Evolutionary conservation across 306 rosid genomes (phyloP).

Genomic region (Quercus berberidifolia): DNA sequence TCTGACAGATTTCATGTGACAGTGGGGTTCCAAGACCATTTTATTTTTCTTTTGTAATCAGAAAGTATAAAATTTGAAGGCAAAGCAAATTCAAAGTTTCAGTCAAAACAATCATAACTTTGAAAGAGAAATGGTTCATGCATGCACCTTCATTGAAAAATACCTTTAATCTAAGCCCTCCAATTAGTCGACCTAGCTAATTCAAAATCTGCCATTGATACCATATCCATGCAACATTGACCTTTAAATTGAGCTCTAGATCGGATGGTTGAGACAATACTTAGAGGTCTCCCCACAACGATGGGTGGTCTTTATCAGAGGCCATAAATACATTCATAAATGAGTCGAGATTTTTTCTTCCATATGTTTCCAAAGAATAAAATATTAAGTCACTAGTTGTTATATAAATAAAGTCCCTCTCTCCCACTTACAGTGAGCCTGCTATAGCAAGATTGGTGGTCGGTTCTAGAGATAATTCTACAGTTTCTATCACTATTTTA

Average conservation of each 20-base stretch:
- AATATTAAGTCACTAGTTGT: constrained; percentile 29
- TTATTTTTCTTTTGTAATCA: constrained; percentile 17
- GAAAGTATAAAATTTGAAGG: constrained; percentile 23
- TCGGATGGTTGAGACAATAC: constrained; percentile 20
- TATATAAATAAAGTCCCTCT: constrained; percentile 33
- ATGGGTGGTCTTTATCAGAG: constrained; percentile 53
- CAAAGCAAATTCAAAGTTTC: constrained; percentile 18
- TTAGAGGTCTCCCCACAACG: constrained; percentile 39
- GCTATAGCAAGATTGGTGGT: constrained; percentile 33
- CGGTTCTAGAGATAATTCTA: constrained; percentile 36
- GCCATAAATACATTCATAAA: constrained; percentile 39
- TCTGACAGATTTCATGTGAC: constrained; percentile 85
- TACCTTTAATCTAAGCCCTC: background rate
- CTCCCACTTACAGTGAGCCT: constrained; percentile 41
- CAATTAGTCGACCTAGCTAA: constrained; percentile 28
- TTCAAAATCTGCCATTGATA: constrained; percentile 27
- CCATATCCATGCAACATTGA: constrained; percentile 31
- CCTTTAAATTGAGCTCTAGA: background rate
- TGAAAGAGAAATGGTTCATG: constrained; percentile 40
- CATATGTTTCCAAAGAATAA: background rate
- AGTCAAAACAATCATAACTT: constrained; percentile 29
- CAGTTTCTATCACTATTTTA: constrained; percentile 29
- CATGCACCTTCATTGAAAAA: constrained; percentile 37
- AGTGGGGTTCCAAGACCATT: constrained; percentile 44
- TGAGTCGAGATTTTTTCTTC: constrained; percentile 20